Evolutionary conservation across 352 stramenopile species (phyloP), one percentile per base, ranked within the genome.

Genomic region (Phytophthora ohioensis): DNA sequence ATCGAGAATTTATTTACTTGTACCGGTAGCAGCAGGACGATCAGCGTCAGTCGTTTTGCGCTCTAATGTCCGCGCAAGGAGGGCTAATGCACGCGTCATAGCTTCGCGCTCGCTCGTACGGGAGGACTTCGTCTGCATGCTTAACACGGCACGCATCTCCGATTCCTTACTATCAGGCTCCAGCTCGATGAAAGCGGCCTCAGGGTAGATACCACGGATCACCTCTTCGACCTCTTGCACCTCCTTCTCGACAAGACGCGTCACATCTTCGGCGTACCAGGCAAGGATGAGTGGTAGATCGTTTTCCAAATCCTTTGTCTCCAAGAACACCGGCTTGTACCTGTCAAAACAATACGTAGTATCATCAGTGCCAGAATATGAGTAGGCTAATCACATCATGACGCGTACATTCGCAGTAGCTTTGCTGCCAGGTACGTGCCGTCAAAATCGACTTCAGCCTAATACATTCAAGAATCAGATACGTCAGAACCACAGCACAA

Each of bases 371-470:
- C 47, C 31, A 67, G 51, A n/a, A 15, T 13, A 43, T 21, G 27
- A 53, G 10, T 10, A 61, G 11, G 47, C 12, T 1, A 52, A 57
- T 4, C 27, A 42, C 8, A 60, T 45, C n/a, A 75, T 0, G 17
- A 41, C 6, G 54, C 75, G 58, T 82, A 93, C 84, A 92, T 96
- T 80, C 92, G 85, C 6, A 96, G 77, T 6, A 99, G 84, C 63
- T 98, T 94, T 8, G 98, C 98, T 13, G 97, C 97, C 43, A 99
- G 71, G 74, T 98, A 99, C 42, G 97, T 99, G 57, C 97, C 97
- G 69, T 99, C 98, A 83, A 99, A 99, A 79, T 99, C 98, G 5
- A 99, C 93, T 80, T 99, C 97, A 21, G 97, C 97, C 88, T 95
- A 47, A 27, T 2, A 27, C 21, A 27, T 27, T 27, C 21, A 27